Percentiles rank a stretch among this genome's conserved stretches.
These are phyloP conservation scores for Roridomyces roridus DNA, from an alignment of 768 basidiomycete genomes.

Conservation along the genomic window DNA sequence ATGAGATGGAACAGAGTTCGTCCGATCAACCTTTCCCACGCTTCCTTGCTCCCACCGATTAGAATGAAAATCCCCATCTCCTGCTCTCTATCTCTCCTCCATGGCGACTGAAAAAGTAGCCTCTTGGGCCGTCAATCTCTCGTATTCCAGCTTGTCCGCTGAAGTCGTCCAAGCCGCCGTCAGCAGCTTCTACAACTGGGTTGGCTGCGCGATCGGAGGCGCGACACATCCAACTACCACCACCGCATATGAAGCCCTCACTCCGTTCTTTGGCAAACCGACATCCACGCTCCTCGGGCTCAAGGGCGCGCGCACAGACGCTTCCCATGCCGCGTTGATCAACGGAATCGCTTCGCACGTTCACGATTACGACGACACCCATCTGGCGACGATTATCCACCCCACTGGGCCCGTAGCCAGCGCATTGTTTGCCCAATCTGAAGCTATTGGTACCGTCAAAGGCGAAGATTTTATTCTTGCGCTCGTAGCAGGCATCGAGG, in stretches of 20 bases:
- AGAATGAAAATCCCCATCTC: neutral
- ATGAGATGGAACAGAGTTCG: no score
- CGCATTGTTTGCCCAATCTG: constrained; percentile 27
- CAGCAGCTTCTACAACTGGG: constrained; percentile 32
- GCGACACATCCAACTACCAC: constrained; percentile 25
- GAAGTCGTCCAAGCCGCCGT: constrained; percentile 27
- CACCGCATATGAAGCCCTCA: constrained; percentile 21
- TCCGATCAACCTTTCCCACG: no score
- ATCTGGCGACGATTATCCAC: constrained; percentile 30
- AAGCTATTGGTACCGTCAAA: constrained; percentile 23
- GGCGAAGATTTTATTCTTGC: constrained; percentile 28
- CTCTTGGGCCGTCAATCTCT: constrained; percentile 27
- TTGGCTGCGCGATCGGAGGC: constrained; percentile 31
- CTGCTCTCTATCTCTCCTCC: constrained; percentile 3
- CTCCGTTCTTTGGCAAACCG: constrained; percentile 26
- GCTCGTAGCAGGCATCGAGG: constrained; percentile 30
- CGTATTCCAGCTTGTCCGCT: constrained; percentile 23
- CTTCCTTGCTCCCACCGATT: no score
- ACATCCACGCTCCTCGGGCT: constrained; percentile 26
- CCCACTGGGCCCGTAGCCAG: constrained; percentile 29
- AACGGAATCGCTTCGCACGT: constrained; percentile 33
- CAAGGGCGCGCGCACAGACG: constrained; percentile 25
- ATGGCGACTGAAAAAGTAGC: constrained; percentile 30
- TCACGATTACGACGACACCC: constrained; percentile 33
- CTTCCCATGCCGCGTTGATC: constrained; percentile 28